Conservation (phyloP, 345 rosid species). For the Syzygium aromaticum region DNA sequence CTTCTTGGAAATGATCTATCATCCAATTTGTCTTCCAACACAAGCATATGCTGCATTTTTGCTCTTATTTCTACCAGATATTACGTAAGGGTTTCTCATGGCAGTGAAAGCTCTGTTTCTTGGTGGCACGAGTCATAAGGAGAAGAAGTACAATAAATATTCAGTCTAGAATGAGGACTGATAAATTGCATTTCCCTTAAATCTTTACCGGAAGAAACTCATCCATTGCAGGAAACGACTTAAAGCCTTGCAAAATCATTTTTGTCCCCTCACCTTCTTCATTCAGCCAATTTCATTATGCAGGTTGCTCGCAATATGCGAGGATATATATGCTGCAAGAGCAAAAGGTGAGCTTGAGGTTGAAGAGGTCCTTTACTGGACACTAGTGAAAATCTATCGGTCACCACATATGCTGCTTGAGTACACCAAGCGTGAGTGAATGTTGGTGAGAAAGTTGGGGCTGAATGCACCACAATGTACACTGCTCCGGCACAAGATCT, state of each 20-base stretch:
- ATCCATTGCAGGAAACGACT: not conserved
- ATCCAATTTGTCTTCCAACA: not conserved
- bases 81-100: not conserved
- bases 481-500: not conserved
- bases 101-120: not conserved
- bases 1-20: not conserved
- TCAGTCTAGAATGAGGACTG: not conserved
- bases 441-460: not conserved
- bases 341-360: constrained; percentile 44
- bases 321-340: constrained; percentile 40
- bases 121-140: not conserved
- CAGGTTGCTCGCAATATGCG: constrained; percentile 41
- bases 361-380: constrained; percentile 43
- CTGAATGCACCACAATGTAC: not conserved
- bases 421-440: constrained; percentile 29
- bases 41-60: not conserved
- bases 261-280: not conserved
- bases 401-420: constrained; percentile 40
- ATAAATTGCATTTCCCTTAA: not conserved
- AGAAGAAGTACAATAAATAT: not conserved
- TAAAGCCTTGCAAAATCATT: not conserved
- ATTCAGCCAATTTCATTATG: not conserved
- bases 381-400: constrained; percentile 32
- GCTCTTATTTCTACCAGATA: not conserved
- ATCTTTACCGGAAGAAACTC: not conserved